These are phyloP conservation scores for Fomitopsis serialis DNA, from an alignment of 768 basidiomycete species.

Conservation along the genomic window DNA sequence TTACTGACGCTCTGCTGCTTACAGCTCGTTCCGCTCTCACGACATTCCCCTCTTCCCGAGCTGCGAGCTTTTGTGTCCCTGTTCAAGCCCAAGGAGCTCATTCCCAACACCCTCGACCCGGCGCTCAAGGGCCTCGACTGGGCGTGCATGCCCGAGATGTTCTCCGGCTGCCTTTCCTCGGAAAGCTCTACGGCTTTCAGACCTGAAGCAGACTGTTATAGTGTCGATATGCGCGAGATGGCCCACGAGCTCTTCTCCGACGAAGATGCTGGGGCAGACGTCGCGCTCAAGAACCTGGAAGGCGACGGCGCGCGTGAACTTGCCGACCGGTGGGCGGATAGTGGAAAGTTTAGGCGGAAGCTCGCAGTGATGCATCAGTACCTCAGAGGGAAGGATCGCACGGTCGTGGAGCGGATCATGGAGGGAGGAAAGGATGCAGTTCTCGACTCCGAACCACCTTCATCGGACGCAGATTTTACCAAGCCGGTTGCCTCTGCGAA, in stretches of 20 bases:
- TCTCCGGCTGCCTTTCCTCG: slow-evolving; percentile 48
- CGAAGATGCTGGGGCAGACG: slow-evolving; percentile 34
- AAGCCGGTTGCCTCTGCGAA: not conserved
- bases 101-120: slow-evolving; percentile 73
- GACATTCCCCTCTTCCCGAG: slow-evolving; percentile 88
- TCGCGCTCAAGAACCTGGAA: slow-evolving; percentile 61
- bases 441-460: not conserved
- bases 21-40: slow-evolving; percentile 76
- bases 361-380: slow-evolving; percentile 39
- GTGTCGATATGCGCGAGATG: slow-evolving; percentile 5
- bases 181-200: not conserved
- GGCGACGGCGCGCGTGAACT: slow-evolving; percentile 37
- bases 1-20: no score
- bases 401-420: slow-evolving; percentile 29
- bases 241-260: slow-evolving; percentile 5
- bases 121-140: slow-evolving; percentile 59
- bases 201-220: not conserved
- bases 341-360: slow-evolving; percentile 37
- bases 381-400: slow-evolving; percentile 32
- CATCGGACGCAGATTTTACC: not conserved
- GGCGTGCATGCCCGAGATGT: slow-evolving; percentile 64
- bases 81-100: slow-evolving; percentile 70
- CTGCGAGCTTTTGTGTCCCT: slow-evolving; percentile 74
- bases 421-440: not conserved
- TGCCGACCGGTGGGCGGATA: slow-evolving; percentile 53